These are phyloP conservation scores for Spinacia oleracea DNA, from an alignment of 179 eudicot genomes.

Conservation along the genomic window DNA sequence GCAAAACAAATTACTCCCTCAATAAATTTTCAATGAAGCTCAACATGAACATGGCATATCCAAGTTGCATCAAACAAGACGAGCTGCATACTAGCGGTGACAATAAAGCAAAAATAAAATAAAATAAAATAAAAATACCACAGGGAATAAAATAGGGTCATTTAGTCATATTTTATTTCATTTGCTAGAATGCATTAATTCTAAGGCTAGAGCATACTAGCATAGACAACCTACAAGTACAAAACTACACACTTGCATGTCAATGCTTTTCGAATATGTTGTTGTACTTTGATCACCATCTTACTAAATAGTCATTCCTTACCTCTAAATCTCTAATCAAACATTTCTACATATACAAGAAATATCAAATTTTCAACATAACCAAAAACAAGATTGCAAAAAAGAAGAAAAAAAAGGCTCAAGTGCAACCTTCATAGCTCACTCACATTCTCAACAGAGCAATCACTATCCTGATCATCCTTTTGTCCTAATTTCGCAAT, in stretches of 20 bases:
- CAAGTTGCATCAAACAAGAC: not conserved
- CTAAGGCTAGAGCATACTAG: not conserved
- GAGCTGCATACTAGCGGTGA: not conserved
- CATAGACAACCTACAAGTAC: not conserved
- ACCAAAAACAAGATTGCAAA: slow-evolving; percentile 29
- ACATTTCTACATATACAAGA: not conserved
- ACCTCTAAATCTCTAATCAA: too few species aligned
- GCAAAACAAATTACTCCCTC: not conserved
- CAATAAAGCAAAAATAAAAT: not conserved
- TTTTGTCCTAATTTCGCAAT: slow-evolving; percentile 57
- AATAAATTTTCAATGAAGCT: not conserved
- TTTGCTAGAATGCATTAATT: not conserved
- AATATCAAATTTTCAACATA: not conserved
- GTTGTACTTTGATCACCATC: not conserved
- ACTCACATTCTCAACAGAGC: slow-evolving; percentile 54
- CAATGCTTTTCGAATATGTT: not conserved
- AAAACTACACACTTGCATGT: not conserved
- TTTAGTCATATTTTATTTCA: not conserved
- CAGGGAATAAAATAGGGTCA: not conserved
- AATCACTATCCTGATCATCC: slow-evolving; percentile 48
- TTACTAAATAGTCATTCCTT: not conserved
- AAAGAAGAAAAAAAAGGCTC: slow-evolving; percentile 24
- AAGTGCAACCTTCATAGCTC: slow-evolving; percentile 34
- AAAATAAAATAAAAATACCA: not conserved
- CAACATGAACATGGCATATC: not conserved